Evolutionary conservation across 2,329 filamentous ascomycete species (phyloP).

Genomic region (Clarireedia homoeocarpa): DNA sequence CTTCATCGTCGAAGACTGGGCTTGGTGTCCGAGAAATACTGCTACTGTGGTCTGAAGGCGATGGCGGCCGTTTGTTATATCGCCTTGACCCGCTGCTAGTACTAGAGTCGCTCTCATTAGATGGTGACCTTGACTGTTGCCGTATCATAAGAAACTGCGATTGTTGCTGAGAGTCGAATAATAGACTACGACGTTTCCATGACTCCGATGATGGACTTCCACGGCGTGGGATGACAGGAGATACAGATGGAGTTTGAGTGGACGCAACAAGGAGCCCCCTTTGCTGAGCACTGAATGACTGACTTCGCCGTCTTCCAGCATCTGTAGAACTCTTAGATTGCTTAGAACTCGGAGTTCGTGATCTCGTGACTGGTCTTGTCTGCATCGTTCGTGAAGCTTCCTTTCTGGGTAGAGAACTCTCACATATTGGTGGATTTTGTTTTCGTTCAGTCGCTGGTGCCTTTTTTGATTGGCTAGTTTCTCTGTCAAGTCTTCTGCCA

Average conservation of each 20-base stretch:
- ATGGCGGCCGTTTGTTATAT: not conserved
- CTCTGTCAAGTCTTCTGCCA: not conserved
- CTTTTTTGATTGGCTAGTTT: not conserved
- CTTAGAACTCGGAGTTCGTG: too few species aligned
- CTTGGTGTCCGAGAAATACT: slow-evolving; percentile 2
- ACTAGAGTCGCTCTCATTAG: not conserved
- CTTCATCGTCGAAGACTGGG: slow-evolving; percentile 4
- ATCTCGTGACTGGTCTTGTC: not conserved
- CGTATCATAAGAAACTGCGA: not conserved
- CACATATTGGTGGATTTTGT: not conserved
- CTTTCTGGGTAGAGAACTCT: too few species aligned
- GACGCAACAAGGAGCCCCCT: not conserved
- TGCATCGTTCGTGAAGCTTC: not conserved
- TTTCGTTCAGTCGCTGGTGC: too few species aligned
- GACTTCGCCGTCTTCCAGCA: too few species aligned
- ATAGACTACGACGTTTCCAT: not conserved
- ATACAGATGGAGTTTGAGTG: not conserved
- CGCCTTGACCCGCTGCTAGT: not conserved
- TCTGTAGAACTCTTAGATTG: too few species aligned
- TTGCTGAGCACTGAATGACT: too few species aligned
- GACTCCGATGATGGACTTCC: not conserved
- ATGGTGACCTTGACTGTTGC: not conserved
- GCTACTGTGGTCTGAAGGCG: not conserved
- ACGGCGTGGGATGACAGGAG: not conserved
- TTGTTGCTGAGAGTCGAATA: not conserved